Conservation (phyloP, 331 rosid species). For the Saraca asoca region DNA sequence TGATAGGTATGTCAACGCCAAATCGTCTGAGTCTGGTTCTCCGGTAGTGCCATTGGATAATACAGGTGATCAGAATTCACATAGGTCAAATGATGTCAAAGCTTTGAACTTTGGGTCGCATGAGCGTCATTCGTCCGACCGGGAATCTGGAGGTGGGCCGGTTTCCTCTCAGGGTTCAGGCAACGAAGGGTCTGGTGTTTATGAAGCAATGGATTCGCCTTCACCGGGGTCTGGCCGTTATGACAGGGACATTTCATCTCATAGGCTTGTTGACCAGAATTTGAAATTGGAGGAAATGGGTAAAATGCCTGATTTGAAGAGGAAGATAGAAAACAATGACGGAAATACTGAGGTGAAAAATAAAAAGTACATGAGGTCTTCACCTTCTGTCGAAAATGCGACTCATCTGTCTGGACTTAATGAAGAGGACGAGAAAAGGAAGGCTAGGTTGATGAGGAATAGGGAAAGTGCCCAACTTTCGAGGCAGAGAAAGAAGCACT, state of each 20-base stretch:
- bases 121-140: slow-evolving; percentile 31
- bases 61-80: slow-evolving; percentile 29
- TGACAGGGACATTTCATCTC: slow-evolving; percentile 53
- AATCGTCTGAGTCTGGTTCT: slow-evolving; percentile 24
- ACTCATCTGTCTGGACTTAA: slow-evolving; percentile 24
- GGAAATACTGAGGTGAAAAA: slow-evolving; percentile 58
- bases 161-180: slow-evolving; percentile 79
- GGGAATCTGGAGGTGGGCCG: slow-evolving; percentile 50
- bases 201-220: slow-evolving; percentile 46
- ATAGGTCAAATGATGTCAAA: slow-evolving; percentile 9
- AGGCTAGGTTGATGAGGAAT: slow-evolving; percentile 85
- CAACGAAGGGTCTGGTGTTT: slow-evolving; percentile 54
- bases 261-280: slow-evolving; percentile 42
- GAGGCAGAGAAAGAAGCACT: slow-evolving; percentile 93
- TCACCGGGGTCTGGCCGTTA: slow-evolving; percentile 27
- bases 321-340: slow-evolving; percentile 64
- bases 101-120: slow-evolving; percentile 36
- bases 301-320: slow-evolving; percentile 57
- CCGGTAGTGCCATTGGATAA: neutral
- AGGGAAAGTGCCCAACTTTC: slow-evolving; percentile 98
- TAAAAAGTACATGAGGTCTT: slow-evolving; percentile 56
- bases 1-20: slow-evolving; percentile 41
- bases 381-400: slow-evolving; percentile 33
- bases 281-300: slow-evolving; percentile 56
- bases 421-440: slow-evolving; percentile 68